These are phyloP conservation scores for Nakaseomyces delphensis DNA, from an alignment of 1,139 yeast species.

Conservation along the genomic window DNA sequence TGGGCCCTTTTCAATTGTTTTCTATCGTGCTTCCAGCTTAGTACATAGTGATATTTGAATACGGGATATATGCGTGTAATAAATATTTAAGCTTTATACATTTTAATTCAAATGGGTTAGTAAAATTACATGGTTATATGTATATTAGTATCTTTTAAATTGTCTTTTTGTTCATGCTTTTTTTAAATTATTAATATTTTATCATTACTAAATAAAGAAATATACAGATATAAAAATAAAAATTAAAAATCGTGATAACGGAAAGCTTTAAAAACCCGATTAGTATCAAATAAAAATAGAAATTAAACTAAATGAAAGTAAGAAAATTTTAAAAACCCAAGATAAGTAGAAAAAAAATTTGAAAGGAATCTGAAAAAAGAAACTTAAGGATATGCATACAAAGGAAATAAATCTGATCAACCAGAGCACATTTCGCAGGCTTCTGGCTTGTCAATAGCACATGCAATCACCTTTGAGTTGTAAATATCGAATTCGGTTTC, in stretches of 20 bases:
- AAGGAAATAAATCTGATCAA: constrained; percentile 33
- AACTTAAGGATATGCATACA: not conserved
- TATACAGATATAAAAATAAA: constrained; percentile 1
- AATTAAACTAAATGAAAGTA: constrained; percentile 3
- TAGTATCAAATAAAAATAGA: not conserved
- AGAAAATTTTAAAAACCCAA: constrained; percentile 10
- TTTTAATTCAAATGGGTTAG: not conserved
- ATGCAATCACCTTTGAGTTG: constrained; percentile 89
- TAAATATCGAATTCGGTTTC: constrained; percentile 54
- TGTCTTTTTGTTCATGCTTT: not conserved
- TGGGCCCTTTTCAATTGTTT: not conserved
- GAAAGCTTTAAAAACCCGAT: constrained; percentile 1
- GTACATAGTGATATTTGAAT: not conserved
- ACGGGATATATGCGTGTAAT: not conserved
- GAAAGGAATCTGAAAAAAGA: constrained; percentile 5
- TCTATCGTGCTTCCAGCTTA: not conserved
- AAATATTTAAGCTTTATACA: not conserved
- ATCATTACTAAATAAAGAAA: constrained; percentile 2
- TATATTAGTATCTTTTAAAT: not conserved
- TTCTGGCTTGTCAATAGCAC: constrained; percentile 95
- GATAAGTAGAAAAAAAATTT: constrained; percentile 8
- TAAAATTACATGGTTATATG: not conserved
- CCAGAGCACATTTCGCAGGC: constrained; percentile 99
- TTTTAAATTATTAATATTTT: not conserved
- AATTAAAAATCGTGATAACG: not conserved